A percentile compares a stretch with the other conserved stretches of the same genome.
Evolutionary conservation across 345 rosid genomes (phyloP).

Genomic region (Cardamine resedifolia): DNA sequence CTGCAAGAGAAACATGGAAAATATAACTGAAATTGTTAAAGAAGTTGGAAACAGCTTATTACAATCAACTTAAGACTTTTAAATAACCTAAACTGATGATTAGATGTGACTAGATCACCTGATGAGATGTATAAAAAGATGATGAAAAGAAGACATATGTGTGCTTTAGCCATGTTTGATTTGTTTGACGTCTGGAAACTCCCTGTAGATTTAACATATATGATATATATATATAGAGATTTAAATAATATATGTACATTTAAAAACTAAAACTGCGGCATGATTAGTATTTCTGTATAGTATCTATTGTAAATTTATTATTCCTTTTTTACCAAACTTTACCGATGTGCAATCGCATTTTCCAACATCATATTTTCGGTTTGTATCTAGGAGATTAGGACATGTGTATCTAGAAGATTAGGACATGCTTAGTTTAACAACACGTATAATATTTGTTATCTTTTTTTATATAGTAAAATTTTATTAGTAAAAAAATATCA

Average conservation of each 20-base stretch:
- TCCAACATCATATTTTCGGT: not conserved
- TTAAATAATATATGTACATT: too few relatives aligned
- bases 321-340: not conserved
- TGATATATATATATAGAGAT: not conserved
- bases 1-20: not conserved
- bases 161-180: slow-evolving; percentile 19
- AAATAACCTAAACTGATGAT: not conserved
- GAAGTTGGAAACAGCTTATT: not conserved
- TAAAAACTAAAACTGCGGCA: not conserved
- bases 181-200: not conserved
- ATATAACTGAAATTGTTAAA: not conserved
- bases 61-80: not conserved
- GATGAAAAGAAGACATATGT: slow-evolving; percentile 4
- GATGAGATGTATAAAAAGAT: slow-evolving; percentile 8
- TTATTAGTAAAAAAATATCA: too few relatives aligned
- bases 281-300: not conserved
- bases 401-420: too few relatives aligned
- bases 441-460: not conserved
- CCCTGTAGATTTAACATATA: not conserved
- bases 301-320: not conserved
- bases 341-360: not conserved
- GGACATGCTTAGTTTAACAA: not conserved
- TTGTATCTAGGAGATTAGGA: not conserved
- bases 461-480: too few relatives aligned
- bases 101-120: not conserved